phyloP scores from a whole-genome alignment of 2,329 filamentous ascomycete genomes.

The Sphaerulina populicola region DNA sequence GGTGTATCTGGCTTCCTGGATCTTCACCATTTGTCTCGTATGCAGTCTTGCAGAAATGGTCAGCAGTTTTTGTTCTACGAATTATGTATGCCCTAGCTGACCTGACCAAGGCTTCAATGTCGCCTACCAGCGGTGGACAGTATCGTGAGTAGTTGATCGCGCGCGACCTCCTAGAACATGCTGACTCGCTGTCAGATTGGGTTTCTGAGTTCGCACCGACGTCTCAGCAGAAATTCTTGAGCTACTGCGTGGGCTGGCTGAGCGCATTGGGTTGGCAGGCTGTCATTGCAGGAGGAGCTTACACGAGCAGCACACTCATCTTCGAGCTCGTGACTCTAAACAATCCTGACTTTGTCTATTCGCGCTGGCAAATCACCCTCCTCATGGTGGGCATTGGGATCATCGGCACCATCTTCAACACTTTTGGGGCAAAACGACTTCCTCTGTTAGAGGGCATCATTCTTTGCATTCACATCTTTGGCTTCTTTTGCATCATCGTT shows the following conservation, averaged over 20 bases:
- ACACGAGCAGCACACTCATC: slow-evolving; percentile 1
- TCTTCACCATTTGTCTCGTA: slow-evolving; percentile 6
- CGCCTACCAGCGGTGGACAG: slow-evolving; percentile 8
- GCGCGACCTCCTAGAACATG: too few relatives aligned
- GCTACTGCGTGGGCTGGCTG: slow-evolving; percentile 14
- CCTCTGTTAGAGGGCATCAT: slow-evolving; percentile 39
- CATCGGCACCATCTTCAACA: slow-evolving; percentile 19
- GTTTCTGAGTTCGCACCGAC: slow-evolving; percentile 20
- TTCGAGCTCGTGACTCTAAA: slow-evolving; percentile 7
- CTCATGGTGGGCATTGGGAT: slow-evolving; percentile 15
- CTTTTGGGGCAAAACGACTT: slow-evolving; percentile 30
- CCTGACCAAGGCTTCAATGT: too few relatives aligned
- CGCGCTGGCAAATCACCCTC: slow-evolving; percentile 18
- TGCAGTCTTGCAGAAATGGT: slow-evolving; percentile 23
- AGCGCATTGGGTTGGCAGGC: slow-evolving; percentile 12
- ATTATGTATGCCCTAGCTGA: too few relatives aligned
- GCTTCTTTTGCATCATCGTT: slow-evolving; percentile 46
- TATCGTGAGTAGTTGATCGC: background rate
- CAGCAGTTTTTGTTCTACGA: too few relatives aligned
- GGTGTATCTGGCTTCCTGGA: slow-evolving; percentile 12
- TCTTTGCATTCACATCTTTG: slow-evolving; percentile 42
- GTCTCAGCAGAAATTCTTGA: slow-evolving; percentile 14
- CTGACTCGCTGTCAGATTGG: background rate
- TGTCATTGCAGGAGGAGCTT: slow-evolving; percentile 1
- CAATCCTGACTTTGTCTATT: slow-evolving; percentile 8